Base-by-base conservation (phyloP, 345 rosid genomes). In the Eucalyptus polybractea region DNA sequence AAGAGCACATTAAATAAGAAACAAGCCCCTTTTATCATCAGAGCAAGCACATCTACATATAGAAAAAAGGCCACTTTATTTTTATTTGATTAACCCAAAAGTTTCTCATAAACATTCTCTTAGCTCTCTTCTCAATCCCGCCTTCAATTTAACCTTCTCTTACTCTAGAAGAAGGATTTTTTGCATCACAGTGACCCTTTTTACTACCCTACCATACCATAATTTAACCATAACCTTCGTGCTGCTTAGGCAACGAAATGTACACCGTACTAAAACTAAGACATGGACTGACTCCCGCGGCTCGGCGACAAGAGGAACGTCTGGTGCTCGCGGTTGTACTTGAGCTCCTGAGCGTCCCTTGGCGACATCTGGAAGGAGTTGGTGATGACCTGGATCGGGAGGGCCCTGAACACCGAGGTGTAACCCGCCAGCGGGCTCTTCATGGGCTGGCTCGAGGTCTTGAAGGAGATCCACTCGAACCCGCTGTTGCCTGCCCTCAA, bases 321-420 rank as follows among this genome's bases (percentile, higher is more conserved):
- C 85, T 93, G 88, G 13, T 90, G 92, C 76, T 91, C 92, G 54
- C 93, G 87, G 87, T 93, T 93, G 90, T 67, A 53, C 87, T 90
- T 90, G 69, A 90, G 88, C 58, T 90, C 51, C 90, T 53, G 45
- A 16, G 91, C 92, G 54, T 93, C 91, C 56, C 90, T 47, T 24
- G 85, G 89, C 13, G 94, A 92, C 31, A 90, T 67, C 89, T 91
- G 90, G 87, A 83, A 91, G 11, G 94, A 76, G 86, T 90, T 90
- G 81, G 88, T 37, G 88, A 93, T 80, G 51, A 93, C 91, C 14
- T 93, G 91, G 60, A 90, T 22, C 4, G 93, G 92, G 88, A 93
- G 89, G 53, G 92, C 92, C 88, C 93, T 88, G 89, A 93, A 80
- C 87, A 90, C 90, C 7, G 92, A 93, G 31, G 88, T 89, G 89